Evolutionary conservation across 1,284 basidiomycete species (phyloP).

Genomic region (Trametes sp.): DNA sequence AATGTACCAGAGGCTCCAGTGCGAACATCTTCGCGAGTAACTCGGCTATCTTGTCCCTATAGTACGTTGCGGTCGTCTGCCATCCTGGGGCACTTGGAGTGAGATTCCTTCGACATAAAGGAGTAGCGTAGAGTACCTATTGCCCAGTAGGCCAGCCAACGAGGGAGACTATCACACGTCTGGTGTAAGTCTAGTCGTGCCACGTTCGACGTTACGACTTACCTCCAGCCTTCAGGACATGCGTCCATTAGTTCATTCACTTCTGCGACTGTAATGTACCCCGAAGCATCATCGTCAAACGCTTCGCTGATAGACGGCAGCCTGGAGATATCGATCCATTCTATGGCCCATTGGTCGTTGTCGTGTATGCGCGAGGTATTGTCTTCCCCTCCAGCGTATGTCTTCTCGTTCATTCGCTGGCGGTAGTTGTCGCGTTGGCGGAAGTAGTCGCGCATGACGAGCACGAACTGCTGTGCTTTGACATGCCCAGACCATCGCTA

Average conservation of each 20-base stretch:
- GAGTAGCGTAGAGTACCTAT: too few relatives aligned
- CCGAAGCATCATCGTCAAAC: slow-evolving; percentile 42
- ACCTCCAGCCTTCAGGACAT: slow-evolving; percentile 13
- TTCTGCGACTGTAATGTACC: slow-evolving; percentile 41
- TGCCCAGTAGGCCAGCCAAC: background rate
- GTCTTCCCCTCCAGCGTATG: background rate
- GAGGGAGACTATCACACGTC: background rate
- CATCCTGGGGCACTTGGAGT: background rate
- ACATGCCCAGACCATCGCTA: slow-evolving; percentile 46
- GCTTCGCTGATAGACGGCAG: slow-evolving; percentile 45
- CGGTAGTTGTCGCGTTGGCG: slow-evolving; percentile 25
- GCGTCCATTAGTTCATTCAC: slow-evolving; percentile 12
- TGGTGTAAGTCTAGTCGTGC: too few relatives aligned
- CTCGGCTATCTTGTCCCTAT: background rate
- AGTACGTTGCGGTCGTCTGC: background rate
- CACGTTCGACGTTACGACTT: background rate
- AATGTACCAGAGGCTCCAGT: background rate
- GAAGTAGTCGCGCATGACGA: slow-evolving; percentile 39
- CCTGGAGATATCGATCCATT: slow-evolving; percentile 49
- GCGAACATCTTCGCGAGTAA: background rate
- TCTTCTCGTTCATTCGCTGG: background rate
- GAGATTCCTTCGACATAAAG: too few relatives aligned
- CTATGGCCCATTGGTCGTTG: slow-evolving; percentile 49
- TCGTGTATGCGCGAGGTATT: background rate
- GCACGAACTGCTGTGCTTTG: slow-evolving; percentile 45